phyloP scores from a whole-genome alignment of 2,329 filamentous ascomycete species.

The Colletotrichum tropicicola region DNA sequence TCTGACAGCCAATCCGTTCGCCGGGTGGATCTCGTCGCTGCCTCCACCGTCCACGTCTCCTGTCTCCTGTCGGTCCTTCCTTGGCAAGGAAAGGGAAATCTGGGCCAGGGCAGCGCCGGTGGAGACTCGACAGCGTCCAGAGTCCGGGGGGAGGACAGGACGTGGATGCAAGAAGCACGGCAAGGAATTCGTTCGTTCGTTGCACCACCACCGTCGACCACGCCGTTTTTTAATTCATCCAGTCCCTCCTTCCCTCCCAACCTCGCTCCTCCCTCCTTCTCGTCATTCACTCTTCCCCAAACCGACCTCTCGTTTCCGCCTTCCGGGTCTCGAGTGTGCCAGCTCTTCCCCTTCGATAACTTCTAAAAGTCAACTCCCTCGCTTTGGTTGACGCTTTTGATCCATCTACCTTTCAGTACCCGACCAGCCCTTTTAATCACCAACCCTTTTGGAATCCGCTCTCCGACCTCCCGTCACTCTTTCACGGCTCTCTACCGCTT shows the following conservation, averaged over 20 bases:
- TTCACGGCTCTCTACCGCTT: constrained; percentile 20
- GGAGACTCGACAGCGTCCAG: background rate
- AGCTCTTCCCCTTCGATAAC: constrained; percentile 16
- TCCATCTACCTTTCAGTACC: constrained; percentile 16
- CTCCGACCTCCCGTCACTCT: constrained; percentile 5
- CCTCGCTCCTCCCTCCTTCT: constrained; percentile 3
- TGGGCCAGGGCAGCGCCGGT: constrained; percentile 13
- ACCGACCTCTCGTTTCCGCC: constrained; percentile 23
- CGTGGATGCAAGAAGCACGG: background rate
- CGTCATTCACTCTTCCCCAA: constrained; percentile 10
- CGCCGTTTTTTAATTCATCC: constrained; percentile 28
- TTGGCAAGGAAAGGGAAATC: constrained; percentile 22
- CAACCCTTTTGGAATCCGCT: constrained; percentile 16
- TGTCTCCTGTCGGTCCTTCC: constrained; percentile 30
- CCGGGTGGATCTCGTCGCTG: background rate
- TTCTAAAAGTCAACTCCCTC: constrained; percentile 29
- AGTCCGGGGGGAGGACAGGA: constrained; percentile 4
- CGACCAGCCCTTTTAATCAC: constrained; percentile 31
- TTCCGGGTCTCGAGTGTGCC: constrained; percentile 23
- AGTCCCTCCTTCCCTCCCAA: constrained; percentile 23
- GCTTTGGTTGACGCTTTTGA: constrained; percentile 30
- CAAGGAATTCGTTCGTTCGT: constrained; percentile 2
- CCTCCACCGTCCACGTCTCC: constrained; percentile 26
- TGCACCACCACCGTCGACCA: constrained; percentile 22
- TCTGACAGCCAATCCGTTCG: constrained; percentile 17